A percentile compares a stretch with the other conserved stretches of the same genome.
Conservation (phyloP, 2,329 filamentous ascomycete species). For the Ophiostoma sp. region DNA sequence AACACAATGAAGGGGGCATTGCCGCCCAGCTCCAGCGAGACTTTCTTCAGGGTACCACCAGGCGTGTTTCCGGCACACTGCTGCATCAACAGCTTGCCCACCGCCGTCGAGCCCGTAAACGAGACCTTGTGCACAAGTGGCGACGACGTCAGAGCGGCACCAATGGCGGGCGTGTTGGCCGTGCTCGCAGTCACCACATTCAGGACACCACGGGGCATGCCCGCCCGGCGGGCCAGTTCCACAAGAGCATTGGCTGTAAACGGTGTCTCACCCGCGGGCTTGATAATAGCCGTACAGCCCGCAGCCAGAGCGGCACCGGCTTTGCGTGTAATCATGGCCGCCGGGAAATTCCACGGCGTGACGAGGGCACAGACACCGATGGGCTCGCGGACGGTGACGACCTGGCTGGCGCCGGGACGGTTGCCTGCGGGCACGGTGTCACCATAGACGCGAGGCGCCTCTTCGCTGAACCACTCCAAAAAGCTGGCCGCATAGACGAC, state of each 20-base stretch:
- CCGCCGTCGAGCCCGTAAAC: conserved; percentile 79
- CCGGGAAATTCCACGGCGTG: conserved; percentile 87
- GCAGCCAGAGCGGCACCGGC: conserved; percentile 77
- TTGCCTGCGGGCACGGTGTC: conserved; percentile 71
- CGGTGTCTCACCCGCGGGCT: conserved; percentile 88
- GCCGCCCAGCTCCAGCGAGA: conserved; percentile 87
- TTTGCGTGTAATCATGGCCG: conserved; percentile 73
- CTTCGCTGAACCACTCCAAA: conserved; percentile 79
- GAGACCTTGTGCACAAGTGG: conserved; percentile 83
- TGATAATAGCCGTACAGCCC: conserved; percentile 90
- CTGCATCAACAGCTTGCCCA: conserved; percentile 80
- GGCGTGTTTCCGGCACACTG: conserved; percentile 63
- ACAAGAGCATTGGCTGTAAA: conserved; percentile 86
- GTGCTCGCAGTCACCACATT: conserved; percentile 78
- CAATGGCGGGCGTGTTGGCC: conserved; percentile 77
- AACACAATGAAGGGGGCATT: conserved; percentile 98
- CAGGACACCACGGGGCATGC: conserved; percentile 85
- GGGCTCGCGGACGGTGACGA: conserved; percentile 78
- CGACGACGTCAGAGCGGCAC: conserved; percentile 72
- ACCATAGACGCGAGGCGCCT: conserved; percentile 72
- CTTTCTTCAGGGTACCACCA: conserved; percentile 68
- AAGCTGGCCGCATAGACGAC: conserved; percentile 72
- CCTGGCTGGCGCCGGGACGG: conserved; percentile 69
- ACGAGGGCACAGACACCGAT: conserved; percentile 82
- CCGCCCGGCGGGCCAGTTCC: conserved; percentile 81